phyloP scores from a whole-genome alignment of 164 flowering plant species.

The Chimonanthus salicifolius region DNA sequence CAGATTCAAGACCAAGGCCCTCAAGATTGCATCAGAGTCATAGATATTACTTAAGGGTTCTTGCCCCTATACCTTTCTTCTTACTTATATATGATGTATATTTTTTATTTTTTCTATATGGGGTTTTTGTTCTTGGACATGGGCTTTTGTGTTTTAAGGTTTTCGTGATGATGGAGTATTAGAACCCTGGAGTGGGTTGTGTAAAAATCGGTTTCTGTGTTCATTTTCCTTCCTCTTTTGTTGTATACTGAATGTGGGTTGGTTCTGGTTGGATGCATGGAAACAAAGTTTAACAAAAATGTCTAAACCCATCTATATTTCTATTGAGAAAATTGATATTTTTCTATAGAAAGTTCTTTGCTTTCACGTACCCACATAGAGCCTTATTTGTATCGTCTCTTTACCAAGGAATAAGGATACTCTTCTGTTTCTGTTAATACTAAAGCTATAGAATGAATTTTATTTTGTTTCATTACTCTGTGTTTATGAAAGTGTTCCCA shows the following conservation, averaged over 20 bases:
- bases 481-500: not conserved
- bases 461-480: too few relatives aligned
- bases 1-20: constrained; percentile 71
- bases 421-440: not conserved
- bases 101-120: not conserved
- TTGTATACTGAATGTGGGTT: not conserved
- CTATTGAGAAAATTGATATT: too few relatives aligned
- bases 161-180: not conserved
- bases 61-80: too few relatives aligned
- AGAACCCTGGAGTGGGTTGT: not conserved
- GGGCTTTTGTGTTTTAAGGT: not conserved
- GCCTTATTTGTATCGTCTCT: not conserved
- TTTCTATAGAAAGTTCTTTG: too few relatives aligned
- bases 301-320: too few relatives aligned
- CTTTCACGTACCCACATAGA: too few relatives aligned
- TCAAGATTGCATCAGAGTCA: constrained; percentile 27
- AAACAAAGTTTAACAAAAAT: too few relatives aligned
- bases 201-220: not conserved
- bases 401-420: too few relatives aligned
- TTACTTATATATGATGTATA: too few relatives aligned
- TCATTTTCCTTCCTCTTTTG: not conserved
- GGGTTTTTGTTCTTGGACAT: not conserved
- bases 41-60: not conserved
- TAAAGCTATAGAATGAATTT: too few relatives aligned
- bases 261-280: too few relatives aligned